Evolutionary conservation across 495 filamentous ascomycete species (phyloP).

Genomic region (Penicillium angulare): DNA sequence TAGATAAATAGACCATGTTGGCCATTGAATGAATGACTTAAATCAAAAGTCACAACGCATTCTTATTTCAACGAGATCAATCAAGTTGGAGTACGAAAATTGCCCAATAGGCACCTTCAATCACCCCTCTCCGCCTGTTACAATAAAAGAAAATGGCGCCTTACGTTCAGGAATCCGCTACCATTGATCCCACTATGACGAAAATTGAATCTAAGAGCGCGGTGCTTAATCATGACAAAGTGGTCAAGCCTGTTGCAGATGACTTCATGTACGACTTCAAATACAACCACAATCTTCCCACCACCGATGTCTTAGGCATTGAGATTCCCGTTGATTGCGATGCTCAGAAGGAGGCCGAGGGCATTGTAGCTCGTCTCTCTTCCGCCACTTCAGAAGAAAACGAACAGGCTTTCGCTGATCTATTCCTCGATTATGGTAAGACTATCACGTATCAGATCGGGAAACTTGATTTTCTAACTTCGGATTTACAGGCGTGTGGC

Average conservation of each 20-base stretch:
- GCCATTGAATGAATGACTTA: too few species aligned
- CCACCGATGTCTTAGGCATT: constrained; percentile 12
- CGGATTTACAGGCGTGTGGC: constrained; percentile 21
- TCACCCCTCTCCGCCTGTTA: background rate
- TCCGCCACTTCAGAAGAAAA: constrained; percentile 7
- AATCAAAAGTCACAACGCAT: too few species aligned
- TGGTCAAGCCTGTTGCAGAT: constrained; percentile 12
- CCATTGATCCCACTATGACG: background rate
- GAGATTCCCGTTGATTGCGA: constrained; percentile 17
- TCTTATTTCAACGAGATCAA: background rate
- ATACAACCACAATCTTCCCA: constrained; percentile 30
- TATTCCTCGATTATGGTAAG: constrained; percentile 25
- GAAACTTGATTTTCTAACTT: constrained; percentile 3
- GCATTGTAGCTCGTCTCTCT: constrained; percentile 13
- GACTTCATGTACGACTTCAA: constrained; percentile 33
- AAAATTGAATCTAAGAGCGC: background rate
- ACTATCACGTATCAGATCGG: too few species aligned
- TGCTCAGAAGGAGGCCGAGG: constrained; percentile 18
- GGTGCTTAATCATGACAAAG: constrained; percentile 8
- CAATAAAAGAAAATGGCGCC: constrained; percentile 14
- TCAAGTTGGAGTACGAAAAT: too few species aligned
- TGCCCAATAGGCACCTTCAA: too few species aligned
- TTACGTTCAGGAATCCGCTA: constrained; percentile 5
- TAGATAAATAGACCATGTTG: too few species aligned
- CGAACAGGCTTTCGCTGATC: constrained; percentile 17